A percentile compares a stretch with the other conserved stretches of the same genome.
phyloP scores from a whole-genome alignment of 1,139 yeast species.

The Casaregolazyma lundiana region DNA sequence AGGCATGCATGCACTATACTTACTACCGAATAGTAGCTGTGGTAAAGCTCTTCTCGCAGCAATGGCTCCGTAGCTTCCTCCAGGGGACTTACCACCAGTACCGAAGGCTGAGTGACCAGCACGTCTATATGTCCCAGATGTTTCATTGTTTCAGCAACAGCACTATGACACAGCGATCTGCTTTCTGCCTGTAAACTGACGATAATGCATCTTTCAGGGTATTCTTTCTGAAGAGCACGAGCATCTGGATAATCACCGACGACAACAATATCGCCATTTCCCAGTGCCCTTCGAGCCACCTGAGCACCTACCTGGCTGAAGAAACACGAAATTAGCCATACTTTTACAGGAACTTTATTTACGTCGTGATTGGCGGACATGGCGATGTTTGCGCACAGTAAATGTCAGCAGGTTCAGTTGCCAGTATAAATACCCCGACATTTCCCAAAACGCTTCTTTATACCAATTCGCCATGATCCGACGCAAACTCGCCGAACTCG shows the following conservation, averaged over 20 bases:
- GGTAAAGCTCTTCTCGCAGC: slow-evolving; percentile 29
- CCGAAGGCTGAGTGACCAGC: slow-evolving; percentile 21
- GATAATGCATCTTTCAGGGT: slow-evolving; percentile 21
- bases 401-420: too few relatives aligned
- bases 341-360: slow-evolving; percentile 14
- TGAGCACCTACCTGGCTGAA: slow-evolving; percentile 20
- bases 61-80: slow-evolving; percentile 31
- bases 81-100: slow-evolving; percentile 26
- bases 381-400: too few relatives aligned
- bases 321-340: slow-evolving; percentile 25
- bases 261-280: slow-evolving; percentile 23
- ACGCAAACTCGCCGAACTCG: neutral
- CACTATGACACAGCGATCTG: slow-evolving; percentile 28
- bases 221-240: slow-evolving; percentile 13
- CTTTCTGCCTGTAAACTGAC: slow-evolving; percentile 23
- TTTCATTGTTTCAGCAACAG: slow-evolving; percentile 24
- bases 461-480: neutral
- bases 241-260: slow-evolving; percentile 18
- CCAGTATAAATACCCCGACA: neutral
- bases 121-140: slow-evolving; percentile 29
- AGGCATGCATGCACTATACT: slow-evolving; percentile 30
- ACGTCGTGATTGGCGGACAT: slow-evolving; percentile 1
- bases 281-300: slow-evolving; percentile 21
- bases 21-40: slow-evolving; percentile 28
- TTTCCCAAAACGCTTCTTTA: neutral